Base-by-base conservation (phyloP, 768 basidiomycete species). In the Cyathus striatus region DNA sequence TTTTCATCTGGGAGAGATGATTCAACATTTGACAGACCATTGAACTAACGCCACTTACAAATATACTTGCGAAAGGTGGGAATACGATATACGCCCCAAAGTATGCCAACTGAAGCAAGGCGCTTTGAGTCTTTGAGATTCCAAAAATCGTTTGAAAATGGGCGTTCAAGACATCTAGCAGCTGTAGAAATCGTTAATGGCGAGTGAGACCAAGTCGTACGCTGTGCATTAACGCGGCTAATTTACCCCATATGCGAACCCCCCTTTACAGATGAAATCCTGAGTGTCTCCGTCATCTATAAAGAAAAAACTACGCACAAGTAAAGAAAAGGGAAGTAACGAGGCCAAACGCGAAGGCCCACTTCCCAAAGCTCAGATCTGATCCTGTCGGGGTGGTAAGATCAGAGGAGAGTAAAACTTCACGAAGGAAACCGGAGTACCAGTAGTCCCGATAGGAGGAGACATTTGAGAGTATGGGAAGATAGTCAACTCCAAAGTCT, bases 91-190 rank as follows among this genome's bases (percentile, higher is more conserved):
- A 83, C 17, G 81, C 81, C 13, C 81, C 80, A 52, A 83, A 84
- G 55, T 86, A 87, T 4, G 84, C 83, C 18, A 86, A 66, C 50
- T 88, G 86, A 43, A 90, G 70, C 48, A 86, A 69, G 5, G 86
- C 85, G 42, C 83, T 86, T 61, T 86, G 78, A 21, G 82, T 68
- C 58, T 82, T 85, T 27, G 68, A 63, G 56, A 90, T 83, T 9
- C 69, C 67, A 55, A 88, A 84, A 27, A 85, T 74, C 2, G 60
- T 59, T 64, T 86, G 85, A 63, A 88, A 88, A 63, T 88, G 85
- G 37, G 82, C 76, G 53, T 81, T 81, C 46, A 81, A 67, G 41
- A 81, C 80, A 54, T 82, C 80, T 49, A 82, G 79, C 38, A 82
- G 72, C 79, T 81, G 50, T 14, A 43, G n/a, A 30, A 9, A 9